phyloP scores from a whole-genome alignment of 768 basidiomycete species.

The Mycena kentingensis region DNA sequence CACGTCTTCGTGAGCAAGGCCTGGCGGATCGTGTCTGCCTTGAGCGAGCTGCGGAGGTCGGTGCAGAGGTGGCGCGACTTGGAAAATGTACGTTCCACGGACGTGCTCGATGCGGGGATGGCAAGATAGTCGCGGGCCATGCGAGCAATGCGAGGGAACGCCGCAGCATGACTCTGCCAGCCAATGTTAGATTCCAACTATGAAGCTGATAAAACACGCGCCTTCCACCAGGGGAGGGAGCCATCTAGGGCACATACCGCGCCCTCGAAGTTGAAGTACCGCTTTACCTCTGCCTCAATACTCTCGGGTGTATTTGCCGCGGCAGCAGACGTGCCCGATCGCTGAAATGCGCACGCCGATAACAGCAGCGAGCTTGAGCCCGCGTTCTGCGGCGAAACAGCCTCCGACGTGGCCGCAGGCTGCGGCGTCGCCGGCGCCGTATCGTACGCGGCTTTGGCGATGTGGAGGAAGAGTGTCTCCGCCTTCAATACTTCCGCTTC shows the following conservation, averaged over 20 bases:
- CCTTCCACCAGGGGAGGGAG: slow-evolving; percentile 36
- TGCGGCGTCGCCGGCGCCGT: not conserved
- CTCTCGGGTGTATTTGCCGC: slow-evolving; percentile 4
- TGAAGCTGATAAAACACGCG: slow-evolving; percentile 16
- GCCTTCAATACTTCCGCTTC: not conserved
- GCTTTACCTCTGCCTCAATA: slow-evolving; percentile 21
- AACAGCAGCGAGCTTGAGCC: too few species aligned
- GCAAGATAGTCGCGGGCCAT: slow-evolving; percentile 37
- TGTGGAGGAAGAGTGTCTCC: not conserved
- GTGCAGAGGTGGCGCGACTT: slow-evolving; percentile 33
- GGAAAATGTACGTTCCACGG: slow-evolving; percentile 36
- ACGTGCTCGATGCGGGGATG: slow-evolving; percentile 35
- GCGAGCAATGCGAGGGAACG: slow-evolving; percentile 30
- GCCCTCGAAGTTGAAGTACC: slow-evolving; percentile 23
- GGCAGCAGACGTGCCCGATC: slow-evolving; percentile 1
- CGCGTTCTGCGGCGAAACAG: too few species aligned
- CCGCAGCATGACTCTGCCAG: slow-evolving; percentile 24
- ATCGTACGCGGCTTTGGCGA: slow-evolving; percentile 8
- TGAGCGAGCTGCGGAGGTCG: slow-evolving; percentile 30
- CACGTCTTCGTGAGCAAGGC: slow-evolving; percentile 33
- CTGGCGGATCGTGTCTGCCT: slow-evolving; percentile 30
- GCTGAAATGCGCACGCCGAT: too few species aligned
- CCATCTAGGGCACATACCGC: slow-evolving; percentile 1
- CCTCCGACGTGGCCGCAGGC: not conserved
- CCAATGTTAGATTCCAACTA: not conserved